Conservation (phyloP, 2,329 filamentous ascomycete genomes). For the Chlorencoelia australis region DNA sequence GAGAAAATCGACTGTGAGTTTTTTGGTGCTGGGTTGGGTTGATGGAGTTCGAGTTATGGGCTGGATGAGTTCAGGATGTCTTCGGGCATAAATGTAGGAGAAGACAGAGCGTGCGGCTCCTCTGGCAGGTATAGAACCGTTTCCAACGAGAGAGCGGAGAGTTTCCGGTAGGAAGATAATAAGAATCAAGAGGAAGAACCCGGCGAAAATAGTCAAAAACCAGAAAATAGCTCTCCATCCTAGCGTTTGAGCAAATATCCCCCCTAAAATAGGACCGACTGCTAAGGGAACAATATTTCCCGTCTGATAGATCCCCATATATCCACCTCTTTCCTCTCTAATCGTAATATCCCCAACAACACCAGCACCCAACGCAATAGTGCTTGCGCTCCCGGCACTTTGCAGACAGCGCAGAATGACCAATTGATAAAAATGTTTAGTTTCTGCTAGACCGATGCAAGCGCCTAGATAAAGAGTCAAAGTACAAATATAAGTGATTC, state of each 20-base stretch:
- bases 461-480: conserved; percentile 45
- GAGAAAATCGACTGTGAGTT: conserved; percentile 15
- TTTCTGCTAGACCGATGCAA: conserved; percentile 43
- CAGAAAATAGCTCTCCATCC: conserved; percentile 43
- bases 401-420: conserved; percentile 46
- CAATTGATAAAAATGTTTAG: conserved; percentile 38
- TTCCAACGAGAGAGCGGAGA: conserved; percentile 28
- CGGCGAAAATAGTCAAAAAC: conserved; percentile 39
- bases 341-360: conserved; percentile 56
- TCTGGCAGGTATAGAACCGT: conserved; percentile 23
- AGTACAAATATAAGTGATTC: conserved; percentile 42
- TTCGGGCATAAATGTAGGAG: conserved; percentile 9
- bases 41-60: neutral
- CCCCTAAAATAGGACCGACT: conserved; percentile 39
- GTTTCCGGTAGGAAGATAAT: conserved; percentile 37
- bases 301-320: conserved; percentile 48
- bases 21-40: conserved; percentile 6
- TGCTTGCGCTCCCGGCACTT: conserved; percentile 48
- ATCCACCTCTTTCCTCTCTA: conserved; percentile 49
- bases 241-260: conserved; percentile 32
- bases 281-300: conserved; percentile 30
- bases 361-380: conserved; percentile 46
- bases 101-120: conserved; percentile 13
- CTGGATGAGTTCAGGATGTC: conserved; percentile 1
- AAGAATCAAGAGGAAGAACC: conserved; percentile 28